These are phyloP conservation scores for Neopestalotiopsis sp. DNA, from an alignment of 2,329 filamentous ascomycete genomes.

Conservation along the genomic window DNA sequence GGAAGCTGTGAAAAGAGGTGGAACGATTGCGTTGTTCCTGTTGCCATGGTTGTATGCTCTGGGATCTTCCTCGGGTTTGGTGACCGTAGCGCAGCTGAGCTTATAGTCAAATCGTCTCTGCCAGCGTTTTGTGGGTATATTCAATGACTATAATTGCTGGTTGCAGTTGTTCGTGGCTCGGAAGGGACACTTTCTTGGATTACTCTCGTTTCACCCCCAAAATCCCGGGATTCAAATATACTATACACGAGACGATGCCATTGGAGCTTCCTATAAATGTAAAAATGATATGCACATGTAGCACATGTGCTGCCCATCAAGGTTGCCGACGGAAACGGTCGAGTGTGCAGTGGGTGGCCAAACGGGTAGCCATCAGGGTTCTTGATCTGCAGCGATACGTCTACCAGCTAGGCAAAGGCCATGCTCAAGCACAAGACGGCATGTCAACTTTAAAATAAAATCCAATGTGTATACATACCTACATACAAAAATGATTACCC, in stretches of 20 bases:
- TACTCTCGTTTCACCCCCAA: too few relatives aligned
- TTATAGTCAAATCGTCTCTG: too few relatives aligned
- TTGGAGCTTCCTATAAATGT: not conserved
- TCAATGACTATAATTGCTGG: too few relatives aligned
- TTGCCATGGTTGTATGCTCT: not conserved
- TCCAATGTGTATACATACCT: too few relatives aligned
- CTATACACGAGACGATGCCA: too few relatives aligned
- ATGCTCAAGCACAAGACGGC: not conserved
- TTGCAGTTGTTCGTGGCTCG: too few relatives aligned
- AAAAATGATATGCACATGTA: not conserved
- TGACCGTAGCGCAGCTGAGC: too few relatives aligned
- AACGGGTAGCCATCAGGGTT: conserved; percentile 16
- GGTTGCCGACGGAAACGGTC: not conserved
- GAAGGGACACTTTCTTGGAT: too few relatives aligned
- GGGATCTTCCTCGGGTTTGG: too few relatives aligned
- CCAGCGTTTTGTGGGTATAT: too few relatives aligned
- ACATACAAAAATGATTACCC: too few relatives aligned
- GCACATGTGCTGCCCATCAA: not conserved
- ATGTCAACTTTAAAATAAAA: not conserved
- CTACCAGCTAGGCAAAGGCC: not conserved
- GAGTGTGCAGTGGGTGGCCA: not conserved
- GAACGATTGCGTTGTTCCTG: not conserved
- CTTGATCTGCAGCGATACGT: not conserved
- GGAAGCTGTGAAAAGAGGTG: conserved; percentile 11
- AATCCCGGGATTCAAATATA: too few relatives aligned